phyloP scores from a whole-genome alignment of 345 rosid genomes.

The Corymbia maculata region DNA sequence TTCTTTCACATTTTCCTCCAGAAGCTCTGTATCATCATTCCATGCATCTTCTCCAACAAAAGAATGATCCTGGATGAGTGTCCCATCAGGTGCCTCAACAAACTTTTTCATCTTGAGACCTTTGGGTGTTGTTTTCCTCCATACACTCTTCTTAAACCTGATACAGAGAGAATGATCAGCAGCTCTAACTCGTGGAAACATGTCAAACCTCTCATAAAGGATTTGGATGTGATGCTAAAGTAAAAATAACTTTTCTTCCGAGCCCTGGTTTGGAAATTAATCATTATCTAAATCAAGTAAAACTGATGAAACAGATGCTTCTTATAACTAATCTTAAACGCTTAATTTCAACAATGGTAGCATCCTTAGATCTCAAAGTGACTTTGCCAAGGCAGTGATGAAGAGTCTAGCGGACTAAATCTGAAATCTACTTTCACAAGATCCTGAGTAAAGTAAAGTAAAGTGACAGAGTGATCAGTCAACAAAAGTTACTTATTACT shows the following conservation, averaged over 20 bases:
- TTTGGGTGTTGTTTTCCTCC: conserved; percentile 83
- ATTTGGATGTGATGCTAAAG: not conserved
- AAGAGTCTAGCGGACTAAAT: not conserved
- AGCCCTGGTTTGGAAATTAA: not conserved
- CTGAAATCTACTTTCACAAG: not conserved
- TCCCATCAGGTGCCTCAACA: conserved; percentile 71
- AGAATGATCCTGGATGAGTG: conserved; percentile 63
- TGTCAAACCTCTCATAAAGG: not conserved
- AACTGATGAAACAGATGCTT: not conserved
- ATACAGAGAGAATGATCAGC: not conserved
- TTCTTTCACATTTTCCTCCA: conserved; percentile 39
- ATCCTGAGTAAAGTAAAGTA: not conserved
- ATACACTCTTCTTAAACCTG: conserved; percentile 80
- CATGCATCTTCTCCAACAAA: conserved; percentile 95
- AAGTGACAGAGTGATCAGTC: not conserved
- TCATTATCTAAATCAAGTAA: not conserved
- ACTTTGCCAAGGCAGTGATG: not conserved
- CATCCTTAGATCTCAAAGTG: not conserved
- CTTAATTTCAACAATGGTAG: not conserved
- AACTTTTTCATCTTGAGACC: conserved; percentile 84
- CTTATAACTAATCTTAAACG: not conserved
- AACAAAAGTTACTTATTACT: not conserved
- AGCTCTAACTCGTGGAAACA: not conserved
- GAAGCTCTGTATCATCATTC: conserved; percentile 58
- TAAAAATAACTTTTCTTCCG: not conserved